Conservation (phyloP, 306 rosid genomes). For the Malus domestica region ASM211411v1 NC_041795.1:33545501-33546000, state of each 20-base stretch:
- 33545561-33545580: slow-evolving; percentile 80
- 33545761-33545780: not conserved
- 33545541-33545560: slow-evolving; percentile 97
- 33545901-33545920: slow-evolving; percentile 12
- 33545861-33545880: slow-evolving; percentile 37
- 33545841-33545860: slow-evolving; percentile 13
- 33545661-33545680: not conserved
- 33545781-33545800: slow-evolving; percentile 36
- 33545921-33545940: not conserved
- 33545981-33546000: not conserved
- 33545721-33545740: not conserved
- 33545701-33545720: not conserved
- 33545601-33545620: slow-evolving; percentile 30
- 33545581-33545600: slow-evolving; percentile 89
- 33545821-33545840: slow-evolving; percentile 19
- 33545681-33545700: not conserved
- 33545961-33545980: not conserved
- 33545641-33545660: not conserved
- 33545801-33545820: slow-evolving; percentile 38
- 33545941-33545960: not conserved
- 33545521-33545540: slow-evolving; percentile 98
- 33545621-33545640: slow-evolving; percentile 9
- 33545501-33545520: slow-evolving; percentile 93
- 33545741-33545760: not conserved
- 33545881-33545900: not conserved